Base-by-base conservation (phyloP, 164 flowering plant genomes). In the Vitis rotundifolia region DNA sequence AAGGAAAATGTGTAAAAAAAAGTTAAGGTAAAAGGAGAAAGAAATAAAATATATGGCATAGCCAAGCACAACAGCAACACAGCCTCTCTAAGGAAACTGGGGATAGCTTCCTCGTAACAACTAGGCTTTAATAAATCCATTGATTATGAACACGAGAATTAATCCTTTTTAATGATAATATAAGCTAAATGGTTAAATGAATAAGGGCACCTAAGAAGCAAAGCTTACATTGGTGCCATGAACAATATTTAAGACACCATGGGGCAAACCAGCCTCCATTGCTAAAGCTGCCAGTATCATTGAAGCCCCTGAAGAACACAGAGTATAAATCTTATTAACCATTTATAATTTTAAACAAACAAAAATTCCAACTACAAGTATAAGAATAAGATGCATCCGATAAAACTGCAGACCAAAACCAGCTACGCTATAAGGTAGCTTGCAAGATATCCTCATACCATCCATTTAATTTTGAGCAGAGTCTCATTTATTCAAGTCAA, bases 161-260 rank as follows among this genome's bases (percentile, higher is more conserved):
- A 37, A 61, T 53, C 56, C 56, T n/a, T 53, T 11, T 4, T 14
- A 53, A 53, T 6, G 18, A 53, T 13, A 14, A 12, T n/a, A 44
- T 62, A 10, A 44, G 22, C 5, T 7, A 12, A 31, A 14, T 0
- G 49, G 37, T n/a, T 11, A 59, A 19, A 22, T 37, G 13, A 14
- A 51, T 12, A 14, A 47, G 52, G 37, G 61, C 14, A 50, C 26
- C n/a, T 9, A 58, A 49, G 8, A 53, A 61, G 54, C n/a, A 49
- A n/a, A 68, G 56, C 76, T 47, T 78, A 81, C 84, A 71, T 76
- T 65, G 49, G 82, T 76, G 19, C 84, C 84, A 76, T 81, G 84
- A 71, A 81, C 76, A 68, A 81, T 69, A 67, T 81, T 81, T 50
- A 78, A 66, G 49, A 81, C 84, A 71, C 84, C 84, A 63, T 81